phyloP scores from a whole-genome alignment of 192 early-diverging fungal species.

The Coemansia sp. region DNA sequence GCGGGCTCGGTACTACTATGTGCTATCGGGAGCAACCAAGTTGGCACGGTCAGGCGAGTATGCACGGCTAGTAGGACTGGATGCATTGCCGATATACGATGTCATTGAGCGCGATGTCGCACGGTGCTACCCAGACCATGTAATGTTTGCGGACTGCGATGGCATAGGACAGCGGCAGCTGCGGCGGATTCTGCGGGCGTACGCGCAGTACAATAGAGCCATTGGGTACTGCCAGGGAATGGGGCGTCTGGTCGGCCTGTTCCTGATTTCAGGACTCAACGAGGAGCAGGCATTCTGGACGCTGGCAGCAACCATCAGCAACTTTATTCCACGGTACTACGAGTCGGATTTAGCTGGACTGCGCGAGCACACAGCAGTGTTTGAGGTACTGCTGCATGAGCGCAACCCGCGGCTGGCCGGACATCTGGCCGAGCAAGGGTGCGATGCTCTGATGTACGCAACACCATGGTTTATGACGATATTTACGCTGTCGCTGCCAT shows the following conservation, averaged over 20 bases:
- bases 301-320: constrained; percentile 70
- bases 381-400: constrained; percentile 71
- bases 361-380: constrained; percentile 76
- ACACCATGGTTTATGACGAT: constrained; percentile 93
- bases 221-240: constrained; percentile 97
- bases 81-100: constrained; percentile 65
- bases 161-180: constrained; percentile 77
- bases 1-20: constrained; percentile 45
- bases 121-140: constrained; percentile 87
- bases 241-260: constrained; percentile 87
- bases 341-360: constrained; percentile 69
- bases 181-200: constrained; percentile 75
- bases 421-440: constrained; percentile 71
- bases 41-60: constrained; percentile 28
- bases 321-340: constrained; percentile 78
- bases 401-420: constrained; percentile 64
- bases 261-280: constrained; percentile 79
- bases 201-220: constrained; percentile 78
- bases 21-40: constrained; percentile 26
- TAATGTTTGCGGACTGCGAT: constrained; percentile 68
- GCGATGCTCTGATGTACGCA: constrained; percentile 85
- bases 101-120: constrained; percentile 88
- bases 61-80: constrained; percentile 22
- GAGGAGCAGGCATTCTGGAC: constrained; percentile 90
- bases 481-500: constrained; percentile 84